Percentiles rank a stretch among this genome's conserved stretches.
Conservation (phyloP, 352 stramenopile genomes). For the Blastocystis hominis region DNA sequence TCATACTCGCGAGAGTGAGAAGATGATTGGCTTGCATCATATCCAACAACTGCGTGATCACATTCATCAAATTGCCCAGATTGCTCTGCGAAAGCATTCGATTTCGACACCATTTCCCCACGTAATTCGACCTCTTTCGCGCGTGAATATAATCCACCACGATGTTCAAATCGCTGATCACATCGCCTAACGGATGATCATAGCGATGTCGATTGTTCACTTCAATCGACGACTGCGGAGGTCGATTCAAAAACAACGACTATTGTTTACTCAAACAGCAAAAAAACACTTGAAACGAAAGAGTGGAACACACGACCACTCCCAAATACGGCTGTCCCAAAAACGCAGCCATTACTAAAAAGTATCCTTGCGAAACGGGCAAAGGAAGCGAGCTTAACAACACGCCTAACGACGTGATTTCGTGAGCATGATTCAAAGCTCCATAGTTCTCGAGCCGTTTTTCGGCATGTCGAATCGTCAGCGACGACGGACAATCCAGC, state of each 20-base stretch:
- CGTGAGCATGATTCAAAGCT: background rate
- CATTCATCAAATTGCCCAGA: background rate
- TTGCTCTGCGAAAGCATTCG: conserved; percentile 18
- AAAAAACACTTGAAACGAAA: conserved; percentile 10
- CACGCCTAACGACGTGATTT: conserved; percentile 2
- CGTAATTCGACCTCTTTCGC: background rate
- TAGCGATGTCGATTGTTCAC: conserved; percentile 45
- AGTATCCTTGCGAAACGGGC: conserved; percentile 16
- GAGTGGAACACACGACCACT: background rate
- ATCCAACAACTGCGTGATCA: background rate
- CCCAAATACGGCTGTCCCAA: conserved; percentile 6
- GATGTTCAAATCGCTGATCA: background rate
- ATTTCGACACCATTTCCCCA: background rate
- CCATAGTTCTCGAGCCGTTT: background rate
- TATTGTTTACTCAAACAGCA: background rate
- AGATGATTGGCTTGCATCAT: background rate
- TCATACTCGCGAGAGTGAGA: background rate
- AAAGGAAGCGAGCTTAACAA: background rate
- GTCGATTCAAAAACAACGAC: conserved; percentile 14
- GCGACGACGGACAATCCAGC: background rate
- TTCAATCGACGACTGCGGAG: conserved; percentile 17
- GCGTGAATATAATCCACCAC: background rate
- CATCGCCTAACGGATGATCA: conserved; percentile 1
- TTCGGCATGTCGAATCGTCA: background rate
- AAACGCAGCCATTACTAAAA: background rate